Conservation (phyloP, 2,329 filamentous ascomycete genomes). For the Curvularia hawaiiensis region DNA sequence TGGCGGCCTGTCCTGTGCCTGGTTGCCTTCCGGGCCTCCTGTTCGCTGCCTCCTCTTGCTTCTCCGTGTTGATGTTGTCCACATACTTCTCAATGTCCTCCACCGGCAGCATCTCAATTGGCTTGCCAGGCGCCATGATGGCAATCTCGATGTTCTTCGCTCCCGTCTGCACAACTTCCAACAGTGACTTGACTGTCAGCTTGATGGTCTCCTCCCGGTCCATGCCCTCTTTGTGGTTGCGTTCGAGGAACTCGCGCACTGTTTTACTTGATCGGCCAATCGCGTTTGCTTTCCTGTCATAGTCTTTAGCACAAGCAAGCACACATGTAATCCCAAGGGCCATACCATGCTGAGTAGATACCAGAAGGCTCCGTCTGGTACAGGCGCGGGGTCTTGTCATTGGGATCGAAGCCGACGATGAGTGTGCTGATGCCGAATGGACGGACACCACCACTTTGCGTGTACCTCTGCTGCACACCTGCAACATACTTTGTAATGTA, state of each 20-base stretch:
- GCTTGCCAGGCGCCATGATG: slow-evolving; percentile 92
- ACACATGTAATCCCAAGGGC: background rate
- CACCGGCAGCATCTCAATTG: slow-evolving; percentile 89
- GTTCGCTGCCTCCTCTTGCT: slow-evolving; percentile 97
- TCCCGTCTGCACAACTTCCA: slow-evolving; percentile 97
- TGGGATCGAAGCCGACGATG: slow-evolving; percentile 97
- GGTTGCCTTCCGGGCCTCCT: slow-evolving; percentile 73
- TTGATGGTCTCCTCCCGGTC: slow-evolving; percentile 95
- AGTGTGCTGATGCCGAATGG: slow-evolving; percentile 99
- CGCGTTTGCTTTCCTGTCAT: slow-evolving; percentile 92
- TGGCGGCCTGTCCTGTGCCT: slow-evolving; percentile 72
- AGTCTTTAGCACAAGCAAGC: slow-evolving; percentile 20
- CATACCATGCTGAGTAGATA: slow-evolving; percentile 98
- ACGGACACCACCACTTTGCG: slow-evolving; percentile 95
- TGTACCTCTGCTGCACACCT: slow-evolving; percentile 98
- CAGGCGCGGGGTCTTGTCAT: slow-evolving; percentile 83
- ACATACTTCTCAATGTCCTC: slow-evolving; percentile 98
- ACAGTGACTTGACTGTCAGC: slow-evolving; percentile 94
- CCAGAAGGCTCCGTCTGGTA: slow-evolving; percentile 99
- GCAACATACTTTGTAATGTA: slow-evolving; percentile 99
- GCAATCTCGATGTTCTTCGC: slow-evolving; percentile 99
- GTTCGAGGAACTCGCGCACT: slow-evolving; percentile 96
- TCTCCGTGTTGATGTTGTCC: slow-evolving; percentile 99
- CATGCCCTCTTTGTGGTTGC: slow-evolving; percentile 99
- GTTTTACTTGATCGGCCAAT: slow-evolving; percentile 99